phyloP scores from a whole-genome alignment of 75 land plant species.

The Pseudotsuga menziesii region DNA sequence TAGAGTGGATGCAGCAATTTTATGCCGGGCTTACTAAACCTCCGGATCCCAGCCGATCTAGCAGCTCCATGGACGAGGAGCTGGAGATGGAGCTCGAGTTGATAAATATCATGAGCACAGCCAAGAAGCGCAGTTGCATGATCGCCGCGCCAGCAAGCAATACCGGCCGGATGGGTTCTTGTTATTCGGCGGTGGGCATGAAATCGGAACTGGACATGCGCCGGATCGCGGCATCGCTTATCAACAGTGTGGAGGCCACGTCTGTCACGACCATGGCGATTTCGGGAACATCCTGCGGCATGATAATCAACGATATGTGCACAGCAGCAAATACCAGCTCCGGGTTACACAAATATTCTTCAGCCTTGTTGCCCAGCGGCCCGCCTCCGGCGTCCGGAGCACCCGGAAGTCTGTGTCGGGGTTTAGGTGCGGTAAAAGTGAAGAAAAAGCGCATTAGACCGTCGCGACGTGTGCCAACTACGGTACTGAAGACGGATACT shows the following conservation, averaged over 20 bases:
- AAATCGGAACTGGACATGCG: too few species aligned
- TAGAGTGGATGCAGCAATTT: too few species aligned
- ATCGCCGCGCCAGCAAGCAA: too few species aligned
- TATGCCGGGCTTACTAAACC: too few species aligned
- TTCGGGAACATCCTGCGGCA: not conserved
- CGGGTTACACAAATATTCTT: not conserved
- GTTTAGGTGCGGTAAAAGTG: slow-evolving; percentile 6
- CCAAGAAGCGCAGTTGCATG: too few species aligned
- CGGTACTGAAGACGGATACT: slow-evolving; percentile 20
- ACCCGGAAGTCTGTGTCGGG: not conserved
- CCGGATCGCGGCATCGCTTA: not conserved
- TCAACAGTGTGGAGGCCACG: slow-evolving; percentile 6
- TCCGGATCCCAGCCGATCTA: too few species aligned
- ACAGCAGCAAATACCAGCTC: not conserved
- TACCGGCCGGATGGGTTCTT: too few species aligned
- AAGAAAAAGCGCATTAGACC: slow-evolving; percentile 23
- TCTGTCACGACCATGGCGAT: slow-evolving; percentile 1
- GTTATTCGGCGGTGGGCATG: too few species aligned
- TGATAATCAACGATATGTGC: not conserved
- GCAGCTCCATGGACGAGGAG: too few species aligned
- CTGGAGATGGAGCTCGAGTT: too few species aligned
- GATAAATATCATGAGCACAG: too few species aligned
- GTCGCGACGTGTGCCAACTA: slow-evolving; percentile 23
- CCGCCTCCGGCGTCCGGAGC: not conserved
- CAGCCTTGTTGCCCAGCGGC: not conserved